Base-by-base conservation (phyloP, 345 rosid species). In the Arabis hirsuta region DNA sequence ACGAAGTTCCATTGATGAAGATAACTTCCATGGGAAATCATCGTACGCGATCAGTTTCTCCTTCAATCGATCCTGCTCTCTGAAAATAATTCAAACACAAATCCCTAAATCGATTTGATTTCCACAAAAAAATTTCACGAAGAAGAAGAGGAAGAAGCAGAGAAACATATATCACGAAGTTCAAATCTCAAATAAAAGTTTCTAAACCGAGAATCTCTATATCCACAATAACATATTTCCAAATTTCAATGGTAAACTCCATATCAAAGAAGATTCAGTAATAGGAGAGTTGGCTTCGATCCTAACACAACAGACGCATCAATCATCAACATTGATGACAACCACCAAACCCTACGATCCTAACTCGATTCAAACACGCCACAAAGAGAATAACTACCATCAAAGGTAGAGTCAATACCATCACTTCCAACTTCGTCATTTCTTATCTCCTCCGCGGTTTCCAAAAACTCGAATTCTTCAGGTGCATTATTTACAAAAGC, bases 1-100 rank as follows among this genome's bases (percentile, higher is more conserved):
- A 24, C 53, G 2, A 0, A 39, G 14, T 9, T 57, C 80, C 67
- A 59, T 12, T 41, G 80, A 73, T 27, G 62, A 71, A 0, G 78
- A 31, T 51, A 84, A 53, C 51, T 62, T 82, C 96, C 96, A 91
- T 8, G 86, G 11, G 78, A 94, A 88, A 72, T 89, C 88, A 79
- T 70, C 83, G 73, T 68, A 73, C 19, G 64, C 70, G 73, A 86
- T 74, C 82, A 94, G 69, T 69, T 82, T 81, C 78, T 77, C 74
- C 82, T 83, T 86, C 51, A 94, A 87, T 55, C n/a, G 62, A 72
- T 73, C 70, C 67, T 89, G 96, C 29, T 82, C 82, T 82, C 95
- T 90, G 55, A 26, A 78, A 67, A 1, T 1, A 29, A 54, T 22
- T 22, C 22, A 22, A 55, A 65, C 34, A 50, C 36, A 38, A 27